phyloP scores from a whole-genome alignment of 495 filamentous ascomycete genomes.

The Endocarpon pusillum region DNA sequence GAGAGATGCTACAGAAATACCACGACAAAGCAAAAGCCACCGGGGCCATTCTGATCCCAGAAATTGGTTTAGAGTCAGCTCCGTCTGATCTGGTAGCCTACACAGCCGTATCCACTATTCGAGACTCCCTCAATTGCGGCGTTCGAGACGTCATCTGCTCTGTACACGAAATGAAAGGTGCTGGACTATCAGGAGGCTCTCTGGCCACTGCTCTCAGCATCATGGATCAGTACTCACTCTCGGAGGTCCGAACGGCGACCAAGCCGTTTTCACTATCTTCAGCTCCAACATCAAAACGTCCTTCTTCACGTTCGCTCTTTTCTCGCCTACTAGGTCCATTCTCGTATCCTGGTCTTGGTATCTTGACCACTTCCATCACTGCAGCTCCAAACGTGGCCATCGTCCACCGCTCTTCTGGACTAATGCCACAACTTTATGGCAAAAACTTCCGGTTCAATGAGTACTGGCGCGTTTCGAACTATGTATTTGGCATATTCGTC shows the following conservation, averaged over 20 bases:
- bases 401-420: constrained; percentile 61
- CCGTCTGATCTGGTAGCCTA: constrained; percentile 68
- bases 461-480: constrained; percentile 44
- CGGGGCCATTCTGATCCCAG: constrained; percentile 74
- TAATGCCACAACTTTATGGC: constrained; percentile 54
- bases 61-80: constrained; percentile 71
- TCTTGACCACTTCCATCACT: constrained; percentile 43
- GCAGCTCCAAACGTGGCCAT: constrained; percentile 43
- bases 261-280: constrained; percentile 53
- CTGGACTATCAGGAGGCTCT: constrained; percentile 59
- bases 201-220: constrained; percentile 44
- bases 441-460: constrained; percentile 55
- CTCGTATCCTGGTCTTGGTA: constrained; percentile 45
- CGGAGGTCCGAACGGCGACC: constrained; percentile 35
- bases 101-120: constrained; percentile 46
- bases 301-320: constrained; percentile 14
- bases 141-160: constrained; percentile 42
- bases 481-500: constrained; percentile 34
- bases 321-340: constrained; percentile 42
- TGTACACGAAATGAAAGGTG: constrained; percentile 44
- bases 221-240: constrained; percentile 41
- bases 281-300: constrained; percentile 25
- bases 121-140: constrained; percentile 35
- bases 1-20: constrained; percentile 66
- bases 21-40: constrained; percentile 53